These are phyloP conservation scores for Paspalum vaginatum DNA, from an alignment of 176 grass and related monocot species.

Conservation along the genomic window DNA sequence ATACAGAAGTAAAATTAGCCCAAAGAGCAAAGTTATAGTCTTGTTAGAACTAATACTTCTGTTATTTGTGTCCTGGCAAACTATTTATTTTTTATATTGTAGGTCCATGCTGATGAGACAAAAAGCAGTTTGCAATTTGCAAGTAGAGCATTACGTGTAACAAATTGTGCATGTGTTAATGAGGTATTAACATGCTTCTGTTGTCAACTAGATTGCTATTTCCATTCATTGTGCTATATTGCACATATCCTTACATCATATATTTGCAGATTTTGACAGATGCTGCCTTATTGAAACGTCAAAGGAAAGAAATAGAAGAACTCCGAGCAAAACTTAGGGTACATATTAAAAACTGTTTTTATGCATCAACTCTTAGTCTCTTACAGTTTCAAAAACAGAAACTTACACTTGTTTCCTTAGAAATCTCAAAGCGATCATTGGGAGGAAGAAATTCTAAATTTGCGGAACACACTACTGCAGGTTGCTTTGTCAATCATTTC, in stretches of 20 bases:
- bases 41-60: neutral
- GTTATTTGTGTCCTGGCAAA: slow-evolving; percentile 8
- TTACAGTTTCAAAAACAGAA: slow-evolving; percentile 15
- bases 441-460: slow-evolving; percentile 91
- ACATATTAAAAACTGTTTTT: slow-evolving; percentile 9
- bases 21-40: slow-evolving; percentile 7
- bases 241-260: slow-evolving; percentile 32
- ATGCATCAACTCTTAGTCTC: neutral
- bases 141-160: slow-evolving; percentile 85
- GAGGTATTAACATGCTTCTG: slow-evolving; percentile 56
- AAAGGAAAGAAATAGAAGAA: slow-evolving; percentile 94
- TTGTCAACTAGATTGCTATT: slow-evolving; percentile 15
- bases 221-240: slow-evolving; percentile 12
- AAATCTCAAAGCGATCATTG: slow-evolving; percentile 87
- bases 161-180: slow-evolving; percentile 86
- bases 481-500: slow-evolving; percentile 45
- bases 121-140: slow-evolving; percentile 97
- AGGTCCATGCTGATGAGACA: slow-evolving; percentile 91
- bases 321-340: slow-evolving; percentile 82
- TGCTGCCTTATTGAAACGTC: slow-evolving; percentile 90
- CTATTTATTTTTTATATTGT: slow-evolving; percentile 39
- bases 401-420: slow-evolving; percentile 49
- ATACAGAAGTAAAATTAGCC: slow-evolving; percentile 6
- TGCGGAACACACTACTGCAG: slow-evolving; percentile 90
- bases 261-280: slow-evolving; percentile 87